These are phyloP conservation scores for Exidia glandulosa DNA, from an alignment of 768 basidiomycete genomes.

Conservation along the genomic window DNA sequence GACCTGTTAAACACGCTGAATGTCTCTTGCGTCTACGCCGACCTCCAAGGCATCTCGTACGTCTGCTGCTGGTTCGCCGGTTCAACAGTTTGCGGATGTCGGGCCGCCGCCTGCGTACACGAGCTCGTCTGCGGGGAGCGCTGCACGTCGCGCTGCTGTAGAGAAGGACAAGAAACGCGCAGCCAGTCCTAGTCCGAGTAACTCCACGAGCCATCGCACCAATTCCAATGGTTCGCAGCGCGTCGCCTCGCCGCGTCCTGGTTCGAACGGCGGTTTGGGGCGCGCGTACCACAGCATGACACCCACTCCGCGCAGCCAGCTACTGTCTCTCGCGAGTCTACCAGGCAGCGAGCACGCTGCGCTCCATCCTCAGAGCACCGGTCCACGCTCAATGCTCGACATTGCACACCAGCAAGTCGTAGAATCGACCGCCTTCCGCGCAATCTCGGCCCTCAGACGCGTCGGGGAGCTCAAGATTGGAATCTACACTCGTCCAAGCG, in stretches of 20 bases:
- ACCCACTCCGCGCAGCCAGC: background rate
- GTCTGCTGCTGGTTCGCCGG: background rate
- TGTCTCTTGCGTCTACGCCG: too few relatives aligned
- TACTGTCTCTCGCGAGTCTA: too few relatives aligned
- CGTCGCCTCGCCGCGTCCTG: too few relatives aligned
- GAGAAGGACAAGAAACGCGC: background rate
- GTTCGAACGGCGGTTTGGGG: background rate
- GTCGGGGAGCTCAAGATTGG: slow-evolving; percentile 47
- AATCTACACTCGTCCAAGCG: slow-evolving; percentile 37
- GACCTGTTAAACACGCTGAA: too few relatives aligned
- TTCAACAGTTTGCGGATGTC: background rate
- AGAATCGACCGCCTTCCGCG: slow-evolving; percentile 41
- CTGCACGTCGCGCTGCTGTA: background rate
- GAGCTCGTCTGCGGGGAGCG: background rate
- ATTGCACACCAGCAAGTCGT: slow-evolving; percentile 52
- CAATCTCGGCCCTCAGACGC: slow-evolving; percentile 36
- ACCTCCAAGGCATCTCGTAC: background rate
- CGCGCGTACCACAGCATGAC: background rate
- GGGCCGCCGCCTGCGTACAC: background rate
- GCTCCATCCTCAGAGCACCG: background rate
- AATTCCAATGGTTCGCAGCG: too few relatives aligned
- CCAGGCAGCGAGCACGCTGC: background rate
- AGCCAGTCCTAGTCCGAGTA: too few relatives aligned
- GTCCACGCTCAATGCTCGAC: slow-evolving; percentile 42
- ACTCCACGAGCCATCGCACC: too few relatives aligned